Conservation (phyloP, 306 rosid species). For the Gleditsia sinensis region DNA sequence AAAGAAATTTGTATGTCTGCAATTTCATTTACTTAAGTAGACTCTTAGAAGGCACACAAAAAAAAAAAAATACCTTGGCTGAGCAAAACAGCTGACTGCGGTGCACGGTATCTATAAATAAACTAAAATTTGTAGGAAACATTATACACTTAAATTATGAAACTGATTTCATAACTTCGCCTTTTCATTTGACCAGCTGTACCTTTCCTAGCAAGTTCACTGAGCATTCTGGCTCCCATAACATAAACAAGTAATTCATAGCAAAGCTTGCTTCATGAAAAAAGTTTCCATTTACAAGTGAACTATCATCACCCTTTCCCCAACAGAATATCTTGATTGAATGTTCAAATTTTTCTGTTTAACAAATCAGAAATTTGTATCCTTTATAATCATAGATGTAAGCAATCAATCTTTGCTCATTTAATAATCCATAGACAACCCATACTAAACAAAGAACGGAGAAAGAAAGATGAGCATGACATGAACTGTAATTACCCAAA, state of each 20-base stretch:
- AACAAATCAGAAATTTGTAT: neutral
- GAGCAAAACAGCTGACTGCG: neutral
- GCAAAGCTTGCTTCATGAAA: neutral
- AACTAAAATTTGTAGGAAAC: neutral
- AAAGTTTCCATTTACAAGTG: neutral
- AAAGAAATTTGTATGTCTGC: neutral
- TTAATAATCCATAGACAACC: neutral
- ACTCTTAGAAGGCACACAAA: neutral
- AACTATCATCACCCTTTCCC: neutral
- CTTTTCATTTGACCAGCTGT: neutral
- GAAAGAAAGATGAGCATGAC: neutral
- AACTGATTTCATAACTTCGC: neutral
- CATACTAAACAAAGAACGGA: neutral
- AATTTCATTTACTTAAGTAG: neutral
- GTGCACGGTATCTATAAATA: neutral
- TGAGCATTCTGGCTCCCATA: neutral
- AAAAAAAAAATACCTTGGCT: neutral
- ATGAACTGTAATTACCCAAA: slow-evolving; percentile 61
- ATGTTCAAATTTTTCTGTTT: neutral
- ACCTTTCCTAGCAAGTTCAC: neutral
- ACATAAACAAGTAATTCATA: neutral
- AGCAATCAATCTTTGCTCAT: neutral
- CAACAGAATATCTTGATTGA: neutral
- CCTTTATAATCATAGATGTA: neutral
- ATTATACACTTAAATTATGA: neutral